Conservation (phyloP, 2,329 filamentous ascomycete species). For the Diaporthe sp. region DNA sequence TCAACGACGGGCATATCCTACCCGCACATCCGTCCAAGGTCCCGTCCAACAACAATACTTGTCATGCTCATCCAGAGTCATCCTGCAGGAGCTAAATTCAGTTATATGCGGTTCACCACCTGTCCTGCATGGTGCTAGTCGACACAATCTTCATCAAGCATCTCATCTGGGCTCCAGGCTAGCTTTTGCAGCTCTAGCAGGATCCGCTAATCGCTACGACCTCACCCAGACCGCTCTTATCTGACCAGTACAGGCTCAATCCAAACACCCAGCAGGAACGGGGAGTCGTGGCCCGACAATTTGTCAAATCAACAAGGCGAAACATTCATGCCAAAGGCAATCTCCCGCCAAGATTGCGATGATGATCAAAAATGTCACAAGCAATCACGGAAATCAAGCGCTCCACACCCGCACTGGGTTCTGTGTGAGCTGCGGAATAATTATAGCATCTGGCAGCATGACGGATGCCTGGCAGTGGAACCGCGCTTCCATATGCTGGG, state of each 20-base stretch:
- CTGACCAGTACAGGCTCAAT: slow-evolving; percentile 10
- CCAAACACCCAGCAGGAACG: slow-evolving; percentile 12
- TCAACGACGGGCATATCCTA: background rate
- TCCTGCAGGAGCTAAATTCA: slow-evolving; percentile 8
- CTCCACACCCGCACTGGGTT: slow-evolving; percentile 3
- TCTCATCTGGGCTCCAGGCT: slow-evolving; percentile 8
- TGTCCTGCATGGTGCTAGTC: slow-evolving; percentile 31
- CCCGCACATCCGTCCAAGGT: slow-evolving; percentile 10
- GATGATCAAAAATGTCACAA: slow-evolving; percentile 27
- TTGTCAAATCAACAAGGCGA: slow-evolving; percentile 17
- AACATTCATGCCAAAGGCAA: slow-evolving; percentile 24
- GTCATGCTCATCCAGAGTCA: background rate
- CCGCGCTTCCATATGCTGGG: too few relatives aligned
- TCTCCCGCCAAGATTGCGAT: slow-evolving; percentile 35
- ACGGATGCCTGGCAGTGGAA: slow-evolving; percentile 6
- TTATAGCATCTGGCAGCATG: background rate
- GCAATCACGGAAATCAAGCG: slow-evolving; percentile 27
- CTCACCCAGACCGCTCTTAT: slow-evolving; percentile 37
- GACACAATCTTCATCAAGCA: slow-evolving; percentile 29
- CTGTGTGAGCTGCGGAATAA: slow-evolving; percentile 11
- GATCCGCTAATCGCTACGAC: slow-evolving; percentile 17
- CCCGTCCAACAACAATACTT: background rate
- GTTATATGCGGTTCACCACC: slow-evolving; percentile 25
- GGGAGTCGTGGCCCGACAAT: slow-evolving; percentile 22
- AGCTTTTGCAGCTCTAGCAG: slow-evolving; percentile 16